Conservation (phyloP, 768 basidiomycete genomes). For the Rubroboletus satanas region DNA sequence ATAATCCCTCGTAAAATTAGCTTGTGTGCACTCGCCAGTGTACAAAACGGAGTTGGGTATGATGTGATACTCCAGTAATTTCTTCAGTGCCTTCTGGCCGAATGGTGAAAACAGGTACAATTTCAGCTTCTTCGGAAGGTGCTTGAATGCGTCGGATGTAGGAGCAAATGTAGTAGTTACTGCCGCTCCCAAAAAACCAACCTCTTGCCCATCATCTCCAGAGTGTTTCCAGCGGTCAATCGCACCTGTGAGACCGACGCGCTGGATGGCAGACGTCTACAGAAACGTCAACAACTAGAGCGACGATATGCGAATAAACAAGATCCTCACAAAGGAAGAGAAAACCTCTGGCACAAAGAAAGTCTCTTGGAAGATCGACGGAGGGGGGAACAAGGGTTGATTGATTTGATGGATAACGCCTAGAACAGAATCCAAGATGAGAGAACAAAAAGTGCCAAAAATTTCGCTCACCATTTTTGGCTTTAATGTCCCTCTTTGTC, state of each 20-base stretch:
- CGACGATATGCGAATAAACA: neutral
- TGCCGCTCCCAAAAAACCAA: constrained; percentile 1
- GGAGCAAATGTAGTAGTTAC: constrained; percentile 8
- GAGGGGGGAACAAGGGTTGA: constrained; percentile 9
- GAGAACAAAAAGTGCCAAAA: neutral
- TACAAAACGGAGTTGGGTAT: constrained; percentile 3
- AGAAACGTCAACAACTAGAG: neutral
- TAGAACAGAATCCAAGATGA: neutral
- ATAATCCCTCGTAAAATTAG: neutral
- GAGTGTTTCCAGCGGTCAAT: constrained; percentile 2
- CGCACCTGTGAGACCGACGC: constrained; percentile 6
- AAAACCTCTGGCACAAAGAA: constrained; percentile 7
- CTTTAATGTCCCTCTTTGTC: constrained; percentile 7
- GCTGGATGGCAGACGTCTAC: constrained; percentile 13
- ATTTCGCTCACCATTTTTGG: constrained; percentile 5
- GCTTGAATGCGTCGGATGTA: constrained; percentile 6
- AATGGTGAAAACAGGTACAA: constrained; percentile 12
- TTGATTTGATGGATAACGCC: constrained; percentile 15
- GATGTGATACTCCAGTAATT: constrained; percentile 14
- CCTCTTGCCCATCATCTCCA: neutral
- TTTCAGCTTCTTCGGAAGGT: constrained; percentile 8
- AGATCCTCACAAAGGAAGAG: constrained; percentile 9
- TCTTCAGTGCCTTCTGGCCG: constrained; percentile 10
- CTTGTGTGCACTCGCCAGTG: constrained; percentile 3
- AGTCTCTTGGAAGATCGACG: constrained; percentile 13